phyloP scores from a whole-genome alignment of 176 grass and related monocot species.

The Ananas comosus region DNA sequence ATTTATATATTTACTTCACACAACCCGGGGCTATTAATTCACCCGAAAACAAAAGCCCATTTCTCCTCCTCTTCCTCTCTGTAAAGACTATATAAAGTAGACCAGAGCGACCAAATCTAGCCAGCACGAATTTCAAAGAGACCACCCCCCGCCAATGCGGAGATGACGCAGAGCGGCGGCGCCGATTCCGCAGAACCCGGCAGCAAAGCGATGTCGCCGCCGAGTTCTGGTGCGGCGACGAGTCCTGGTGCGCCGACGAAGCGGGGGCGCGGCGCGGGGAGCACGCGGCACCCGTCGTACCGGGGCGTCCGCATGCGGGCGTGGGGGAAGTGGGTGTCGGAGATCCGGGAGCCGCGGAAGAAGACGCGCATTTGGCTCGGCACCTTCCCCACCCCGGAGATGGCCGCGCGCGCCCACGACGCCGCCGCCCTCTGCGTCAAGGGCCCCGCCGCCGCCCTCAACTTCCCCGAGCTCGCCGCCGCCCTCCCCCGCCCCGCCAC shows the following conservation, averaged over 20 bases:
- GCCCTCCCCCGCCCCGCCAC: conserved; percentile 7
- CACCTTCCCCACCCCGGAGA: conserved; percentile 20
- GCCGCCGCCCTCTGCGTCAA: conserved; percentile 14
- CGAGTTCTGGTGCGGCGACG: too few species aligned
- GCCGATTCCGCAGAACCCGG: not conserved
- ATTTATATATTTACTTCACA: too few species aligned
- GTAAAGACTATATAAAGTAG: too few species aligned
- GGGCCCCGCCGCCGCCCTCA: conserved; percentile 14
- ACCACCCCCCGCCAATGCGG: too few species aligned
- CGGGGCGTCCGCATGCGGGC: conserved; percentile 19
- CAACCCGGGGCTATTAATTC: too few species aligned
- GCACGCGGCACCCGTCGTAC: conserved; percentile 12
- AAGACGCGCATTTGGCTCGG: conserved; percentile 24
- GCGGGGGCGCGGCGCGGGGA: not conserved
- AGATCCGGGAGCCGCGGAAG: conserved; percentile 22
- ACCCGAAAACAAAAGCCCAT: too few species aligned
- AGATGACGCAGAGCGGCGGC: too few species aligned
- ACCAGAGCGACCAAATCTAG: too few species aligned
- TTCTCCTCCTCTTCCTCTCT: too few species aligned
- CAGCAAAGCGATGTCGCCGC: not conserved
- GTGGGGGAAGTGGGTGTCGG: conserved; percentile 25
- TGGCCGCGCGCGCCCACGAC: conserved; percentile 21
- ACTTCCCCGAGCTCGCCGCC: conserved; percentile 15
- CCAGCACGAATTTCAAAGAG: too few species aligned
- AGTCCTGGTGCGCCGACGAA: not conserved